Evolutionary conservation across 495 filamentous ascomycete species (phyloP), one percentile per base, ranked within the genome.

Genomic region (Tuber microsphaerosporum): DNA sequence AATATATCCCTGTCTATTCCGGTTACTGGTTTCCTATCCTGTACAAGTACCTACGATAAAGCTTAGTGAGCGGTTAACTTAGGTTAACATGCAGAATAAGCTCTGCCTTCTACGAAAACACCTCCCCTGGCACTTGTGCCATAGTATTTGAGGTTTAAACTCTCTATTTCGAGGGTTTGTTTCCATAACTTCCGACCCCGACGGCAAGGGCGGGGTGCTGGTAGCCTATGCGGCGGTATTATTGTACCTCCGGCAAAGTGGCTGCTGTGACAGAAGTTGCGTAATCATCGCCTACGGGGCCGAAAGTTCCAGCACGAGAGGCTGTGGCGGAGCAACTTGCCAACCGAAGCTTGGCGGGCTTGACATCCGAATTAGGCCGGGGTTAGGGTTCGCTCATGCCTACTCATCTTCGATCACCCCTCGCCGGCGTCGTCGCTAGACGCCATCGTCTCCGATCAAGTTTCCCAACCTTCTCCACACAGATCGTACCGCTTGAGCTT

Each of bases 371-470:
- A 48, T 48, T 48, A 41, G 42, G 39, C 71, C 9, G 17, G 17
- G 56, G 56, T 31, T 44, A 72, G 71, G 42, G 45, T 48, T 43
- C 31, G 17, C 45, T 48, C 39, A 26, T 9, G 5, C 12, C 56
- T 26, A 17, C 1, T n/a, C 43, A 56, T 72, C 69, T 71, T 76
- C 42, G 72, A 41, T 31, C 70, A 45, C 44, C 69, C 73, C 51
- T 46, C 73, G 69, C 48, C 22, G 20, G 19, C 22, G 48, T 56
- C 22, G 48, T 56, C 20, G 8, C 48, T 12, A n/a, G 48, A 5
- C 22, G 20, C 56, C 56, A 34, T 65, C 56, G 56, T 26, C 56
- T 65, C 56, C 7, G 26, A 65, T 65, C 31, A 1, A 61, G n/a
- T 61, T 16, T 61, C 14, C n/a, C 26, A 65, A 65, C 56, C 26